A percentile compares a stretch with the other conserved stretches of the same genome.
Evolutionary conservation across 1,139 yeast genomes (phyloP).

Genomic region (Yamadazyma taylorii): DNA sequence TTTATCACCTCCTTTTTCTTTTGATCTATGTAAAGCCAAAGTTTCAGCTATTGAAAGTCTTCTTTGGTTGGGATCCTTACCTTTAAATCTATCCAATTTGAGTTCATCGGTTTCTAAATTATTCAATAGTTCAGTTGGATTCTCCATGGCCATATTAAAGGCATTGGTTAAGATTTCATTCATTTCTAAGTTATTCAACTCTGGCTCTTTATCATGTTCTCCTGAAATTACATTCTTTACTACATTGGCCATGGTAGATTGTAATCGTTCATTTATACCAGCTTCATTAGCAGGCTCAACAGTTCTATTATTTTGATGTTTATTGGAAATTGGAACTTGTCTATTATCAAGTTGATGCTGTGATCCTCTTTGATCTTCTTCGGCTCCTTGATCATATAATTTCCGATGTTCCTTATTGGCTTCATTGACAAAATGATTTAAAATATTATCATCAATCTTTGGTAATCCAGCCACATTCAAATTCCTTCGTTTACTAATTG

Average conservation of each 20-base stretch:
- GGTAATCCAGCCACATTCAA: conserved; percentile 26
- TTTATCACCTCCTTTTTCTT: conserved; percentile 19
- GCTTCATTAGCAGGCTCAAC: neutral
- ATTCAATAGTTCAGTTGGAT: conserved; percentile 56
- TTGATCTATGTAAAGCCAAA: conserved; percentile 54
- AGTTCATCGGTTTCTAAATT: conserved; percentile 43
- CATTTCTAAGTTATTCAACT: conserved; percentile 53
- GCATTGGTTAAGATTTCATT: conserved; percentile 74
- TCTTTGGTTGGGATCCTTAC: conserved; percentile 22
- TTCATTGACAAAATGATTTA: conserved; percentile 40
- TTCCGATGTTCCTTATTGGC: conserved; percentile 25
- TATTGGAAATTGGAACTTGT: no score
- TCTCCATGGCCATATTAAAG: conserved; percentile 67
- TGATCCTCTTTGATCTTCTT: no score
- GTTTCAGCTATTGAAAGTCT: conserved; percentile 64
- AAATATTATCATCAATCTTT: conserved; percentile 38
- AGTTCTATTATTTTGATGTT: conserved; percentile 2
- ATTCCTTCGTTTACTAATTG: conserved; percentile 13
- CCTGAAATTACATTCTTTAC: conserved; percentile 24
- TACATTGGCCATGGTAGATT: conserved; percentile 27
- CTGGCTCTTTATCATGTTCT: conserved; percentile 38
- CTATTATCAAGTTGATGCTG: no score
- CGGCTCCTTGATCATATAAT: neutral
- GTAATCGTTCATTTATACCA: conserved; percentile 14
- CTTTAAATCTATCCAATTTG: conserved; percentile 7